These are phyloP conservation scores for Pholiota molesta DNA, from an alignment of 768 basidiomycete genomes.

Conservation along the genomic window DNA sequence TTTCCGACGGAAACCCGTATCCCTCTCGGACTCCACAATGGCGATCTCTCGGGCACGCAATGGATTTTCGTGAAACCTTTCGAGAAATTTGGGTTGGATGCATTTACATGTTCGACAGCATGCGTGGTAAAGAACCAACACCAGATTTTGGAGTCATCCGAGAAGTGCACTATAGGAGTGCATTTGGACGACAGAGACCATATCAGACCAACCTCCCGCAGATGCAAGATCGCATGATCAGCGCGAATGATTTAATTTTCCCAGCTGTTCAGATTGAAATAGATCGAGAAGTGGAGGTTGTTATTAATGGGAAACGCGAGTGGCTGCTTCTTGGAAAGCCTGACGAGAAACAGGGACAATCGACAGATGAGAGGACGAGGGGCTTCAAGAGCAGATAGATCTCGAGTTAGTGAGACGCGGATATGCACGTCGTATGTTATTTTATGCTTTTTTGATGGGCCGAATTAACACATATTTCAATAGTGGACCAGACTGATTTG, in stretches of 20 bases:
- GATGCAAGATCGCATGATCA: neutral
- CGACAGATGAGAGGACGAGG: conserved; percentile 52
- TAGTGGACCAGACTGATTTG: neutral
- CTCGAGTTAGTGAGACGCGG: conserved; percentile 54
- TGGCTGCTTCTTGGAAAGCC: conserved; percentile 55
- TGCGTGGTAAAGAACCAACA: conserved; percentile 58
- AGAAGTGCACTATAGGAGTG: conserved; percentile 44
- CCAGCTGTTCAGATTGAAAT: conserved; percentile 42
- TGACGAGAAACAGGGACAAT: conserved; percentile 46
- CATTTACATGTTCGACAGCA: conserved; percentile 58
- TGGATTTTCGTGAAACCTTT: conserved; percentile 73
- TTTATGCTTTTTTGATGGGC: conserved; percentile 1
- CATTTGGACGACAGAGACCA: conserved; percentile 43
- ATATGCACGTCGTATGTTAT: conserved; percentile 38
- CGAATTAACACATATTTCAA: neutral
- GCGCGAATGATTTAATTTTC: conserved; percentile 12
- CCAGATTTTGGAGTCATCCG: conserved; percentile 45
- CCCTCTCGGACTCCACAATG: conserved; percentile 52
- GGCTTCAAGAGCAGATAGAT: conserved; percentile 54
- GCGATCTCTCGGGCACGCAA: conserved; percentile 60
- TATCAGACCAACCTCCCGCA: neutral
- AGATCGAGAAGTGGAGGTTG: conserved; percentile 42
- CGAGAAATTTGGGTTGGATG: conserved; percentile 61
- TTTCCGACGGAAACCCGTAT: conserved; percentile 28
- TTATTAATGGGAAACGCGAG: conserved; percentile 48